These are phyloP conservation scores for Mollisia scopiformis DNA, from an alignment of 2,329 filamentous ascomycete species.

Conservation along the genomic window DNA sequence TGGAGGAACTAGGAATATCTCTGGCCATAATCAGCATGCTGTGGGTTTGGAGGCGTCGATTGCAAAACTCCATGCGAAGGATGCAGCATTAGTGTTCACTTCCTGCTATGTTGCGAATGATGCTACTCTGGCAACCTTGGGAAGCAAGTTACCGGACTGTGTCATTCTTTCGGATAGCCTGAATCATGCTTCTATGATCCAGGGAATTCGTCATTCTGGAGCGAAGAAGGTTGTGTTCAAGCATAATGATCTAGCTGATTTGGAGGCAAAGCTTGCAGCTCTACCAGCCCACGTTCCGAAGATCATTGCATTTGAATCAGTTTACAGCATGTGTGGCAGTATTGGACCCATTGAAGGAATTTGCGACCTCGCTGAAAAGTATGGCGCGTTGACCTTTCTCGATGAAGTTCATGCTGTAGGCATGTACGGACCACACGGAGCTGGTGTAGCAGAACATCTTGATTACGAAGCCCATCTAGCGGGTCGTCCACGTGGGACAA, in stretches of 20 bases:
- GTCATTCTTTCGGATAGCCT: constrained; percentile 97
- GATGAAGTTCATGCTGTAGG: constrained; percentile 99
- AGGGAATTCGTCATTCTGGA: constrained; percentile 95
- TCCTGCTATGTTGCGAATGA: constrained; percentile 99
- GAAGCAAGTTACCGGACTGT: constrained; percentile 93
- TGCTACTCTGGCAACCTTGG: constrained; percentile 93
- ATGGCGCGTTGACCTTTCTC: constrained; percentile 94
- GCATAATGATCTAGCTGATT: constrained; percentile 92
- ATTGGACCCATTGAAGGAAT: constrained; percentile 96
- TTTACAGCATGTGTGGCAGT: constrained; percentile 99
- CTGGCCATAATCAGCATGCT: constrained; percentile 95
- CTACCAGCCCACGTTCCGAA: constrained; percentile 86
- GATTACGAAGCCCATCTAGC: constrained; percentile 86
- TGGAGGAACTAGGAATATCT: constrained; percentile 96
- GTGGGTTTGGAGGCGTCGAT: constrained; percentile 80
- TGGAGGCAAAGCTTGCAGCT: constrained; percentile 90
- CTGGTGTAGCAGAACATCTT: constrained; percentile 95
- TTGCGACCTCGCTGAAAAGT: constrained; percentile 95
- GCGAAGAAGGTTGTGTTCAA: constrained; percentile 98
- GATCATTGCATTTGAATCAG: constrained; percentile 98
- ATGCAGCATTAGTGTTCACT: constrained; percentile 90
- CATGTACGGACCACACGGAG: constrained; percentile 97
- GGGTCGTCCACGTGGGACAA: constrained; percentile 75
- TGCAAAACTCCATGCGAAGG: constrained; percentile 88
- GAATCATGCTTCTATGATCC: constrained; percentile 99